Evolutionary conservation across 495 filamentous ascomycete species (phyloP), one percentile per base, ranked within the genome.

Genomic region (Lichina pygmaea): DNA sequence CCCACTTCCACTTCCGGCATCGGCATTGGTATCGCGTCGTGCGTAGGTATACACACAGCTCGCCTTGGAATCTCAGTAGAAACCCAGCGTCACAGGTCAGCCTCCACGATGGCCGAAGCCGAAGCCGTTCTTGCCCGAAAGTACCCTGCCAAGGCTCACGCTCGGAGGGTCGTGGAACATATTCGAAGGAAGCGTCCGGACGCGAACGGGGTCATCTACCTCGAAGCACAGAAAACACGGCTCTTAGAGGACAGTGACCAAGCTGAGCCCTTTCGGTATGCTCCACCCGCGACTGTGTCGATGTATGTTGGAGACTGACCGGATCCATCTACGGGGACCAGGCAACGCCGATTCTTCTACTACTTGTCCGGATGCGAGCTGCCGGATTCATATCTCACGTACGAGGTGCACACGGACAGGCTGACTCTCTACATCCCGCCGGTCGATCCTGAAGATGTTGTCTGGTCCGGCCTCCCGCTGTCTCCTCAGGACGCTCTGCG

Each of bases 81-180:
- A 24, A 24, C 24, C 24, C 24, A 24, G 24, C 24, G 4, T 24
- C 24, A 24, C 2, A 24, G 24, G 6, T 6, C 36, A 39, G 10
- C 36, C 3, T 11, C 3, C 36, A 24, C 41, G 13, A 58, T 57
- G 51, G 50, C 44, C 13, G 45, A 47, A 34, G 33, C 56, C 32
- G 51, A 72, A 45, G 42, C 55, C 15, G 62, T 75, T 34, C 57
- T 76, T 13, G 55, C 64, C 49, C 77, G 73, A 42, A 93, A 93
- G 60, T 97, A 97, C 58, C 91, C 89, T n/a, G 91, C 83, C 39
- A 95, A 94, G 60, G 68, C 68, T 17, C 89, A 97, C 60, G 81
- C 79, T 38, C 68, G 72, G 51, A 73, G 73, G 51, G 85, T 94
- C n/a, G 77, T 71, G 12, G 72, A 81, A 45, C 75, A 73, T 53